Base-by-base conservation (phyloP, 148 eudicot genomes). In the Rhododendron vialii region DNA sequence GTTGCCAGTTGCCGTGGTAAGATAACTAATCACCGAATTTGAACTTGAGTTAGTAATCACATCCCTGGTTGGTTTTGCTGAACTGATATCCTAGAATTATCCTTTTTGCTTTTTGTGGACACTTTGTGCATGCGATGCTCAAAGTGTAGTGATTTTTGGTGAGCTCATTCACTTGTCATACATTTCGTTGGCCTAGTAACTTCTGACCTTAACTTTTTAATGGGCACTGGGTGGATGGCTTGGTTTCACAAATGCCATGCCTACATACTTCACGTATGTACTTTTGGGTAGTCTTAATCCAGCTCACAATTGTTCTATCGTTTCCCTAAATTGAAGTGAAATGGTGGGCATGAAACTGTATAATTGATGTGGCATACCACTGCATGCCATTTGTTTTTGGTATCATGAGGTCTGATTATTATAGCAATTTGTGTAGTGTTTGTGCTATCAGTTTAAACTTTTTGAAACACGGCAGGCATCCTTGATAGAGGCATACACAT, bases 1-100 rank as follows among this genome's bases (percentile, higher is more conserved):
- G 98, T 97, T 87, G 90, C 98, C 85, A 93, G 91, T 86, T 97
- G 99, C 85, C 98, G 99, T 74, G 98, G 99, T 97, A 94, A 89
- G 74, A 67, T 67, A 67, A 67, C 73, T 65, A 65, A 67, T 67
- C 33, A 26, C 74, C 74, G 79, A 74, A 17, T 88, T 77, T 35
- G 61, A 51, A 9, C 80, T 50, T 82, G 55, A 26, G 47, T 35
- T 51, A 74, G 45, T 50, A 45, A 7, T 84, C 8, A 28, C 38
- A 45, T 81, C 33, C 36, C 4, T 84, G 38, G 48, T 50, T 17
- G 4, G 30, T 71, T 84, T 18, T 73, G 41, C 28, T 84, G 20
- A 67, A 67, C 43, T 83, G 26, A n/a, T n/a, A 20, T 43, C 13
- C 33, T 17, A 45, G 57, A 65, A 45, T 83, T n/a, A 22, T 22